Conservation (phyloP, 352 stramenopile species). For the Halophytophthora batemanensis region DNA sequence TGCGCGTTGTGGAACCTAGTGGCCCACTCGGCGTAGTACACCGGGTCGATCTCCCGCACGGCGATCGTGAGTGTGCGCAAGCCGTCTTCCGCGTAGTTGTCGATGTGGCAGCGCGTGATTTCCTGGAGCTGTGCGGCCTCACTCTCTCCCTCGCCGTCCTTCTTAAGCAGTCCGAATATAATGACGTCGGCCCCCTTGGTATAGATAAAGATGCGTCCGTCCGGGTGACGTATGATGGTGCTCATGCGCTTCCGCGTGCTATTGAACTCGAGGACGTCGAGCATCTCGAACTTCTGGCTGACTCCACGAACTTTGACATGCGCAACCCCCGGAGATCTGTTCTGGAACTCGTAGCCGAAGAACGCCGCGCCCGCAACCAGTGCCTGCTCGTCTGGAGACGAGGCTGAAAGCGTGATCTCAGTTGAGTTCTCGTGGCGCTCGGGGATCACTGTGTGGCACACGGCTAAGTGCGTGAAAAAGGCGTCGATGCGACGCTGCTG, state of each 20-base stretch:
- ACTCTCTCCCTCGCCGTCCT: conserved; percentile 23
- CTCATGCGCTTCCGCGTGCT: conserved; percentile 93
- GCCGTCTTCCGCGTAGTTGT: conserved; percentile 84
- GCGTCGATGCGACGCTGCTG: conserved; percentile 62
- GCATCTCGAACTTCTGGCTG: conserved; percentile 60
- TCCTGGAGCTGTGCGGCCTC: conserved; percentile 31
- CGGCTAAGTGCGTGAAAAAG: conserved; percentile 84
- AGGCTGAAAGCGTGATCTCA: conserved; percentile 64
- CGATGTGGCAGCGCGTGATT: conserved; percentile 56
- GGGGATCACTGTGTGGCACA: conserved; percentile 97
- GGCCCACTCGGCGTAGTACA: conserved; percentile 57
- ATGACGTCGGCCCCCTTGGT: conserved; percentile 74
- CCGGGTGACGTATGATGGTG: conserved; percentile 75
- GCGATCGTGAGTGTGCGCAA: conserved; percentile 87
- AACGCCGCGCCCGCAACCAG: conserved; percentile 69
- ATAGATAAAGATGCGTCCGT: conserved; percentile 62
- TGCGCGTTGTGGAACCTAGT: conserved; percentile 58
- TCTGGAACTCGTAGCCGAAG: conserved; percentile 78
- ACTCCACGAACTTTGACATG: conserved; percentile 47
- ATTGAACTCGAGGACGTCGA: conserved; percentile 92
- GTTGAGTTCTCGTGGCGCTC: conserved; percentile 85
- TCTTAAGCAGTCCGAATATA: conserved; percentile 51
- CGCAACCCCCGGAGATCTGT: conserved; percentile 50
- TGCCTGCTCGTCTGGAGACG: conserved; percentile 87
- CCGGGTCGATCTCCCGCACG: conserved; percentile 49